Base-by-base conservation (phyloP, 164 flowering plant species). In the Kalanchoe fedtschenkoi region DNA sequence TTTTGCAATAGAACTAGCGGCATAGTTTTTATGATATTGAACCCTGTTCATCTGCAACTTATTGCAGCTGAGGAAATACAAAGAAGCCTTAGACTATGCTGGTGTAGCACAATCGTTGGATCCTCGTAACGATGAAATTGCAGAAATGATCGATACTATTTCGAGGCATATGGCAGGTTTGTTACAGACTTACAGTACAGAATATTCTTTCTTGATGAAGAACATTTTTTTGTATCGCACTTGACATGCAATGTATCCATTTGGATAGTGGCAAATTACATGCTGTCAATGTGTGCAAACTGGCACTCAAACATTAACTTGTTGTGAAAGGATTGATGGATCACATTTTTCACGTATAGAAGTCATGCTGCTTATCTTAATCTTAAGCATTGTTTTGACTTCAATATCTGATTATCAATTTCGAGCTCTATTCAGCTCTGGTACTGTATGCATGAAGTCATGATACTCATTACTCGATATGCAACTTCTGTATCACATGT, bases 21-120 rank as follows among this genome's bases (percentile, higher is more conserved):
- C 38, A 57, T 57, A 30, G 17, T 58, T 37, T 15, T 58, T 58
- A 33, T 8, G 11, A 58, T 22, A 4, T 34, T 58, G 28, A 11
- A 34, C 34, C 9, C 26, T 58, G 28, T 16, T 33, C 38, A 8
- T 39, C 15, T 28, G 65, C 62, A 16, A 47, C 55, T 59, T n/a
- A 58, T 19, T 74, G 78, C 83, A 93, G 99, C 65, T 88, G 73
- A 83, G 81, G 6, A 88, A 79, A 72, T 81, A 71, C 72, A 82
- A 79, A 74, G 95, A 88, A 76, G 99, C 97, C 57, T 68, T 88
- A 34, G 96, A 88, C 1, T 90, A 76, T 80, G 95, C 91, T 26
- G 21, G 71, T 65, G 89, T 77, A 19, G 92, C 96, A 44, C 91
- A 85, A 60, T 62, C 37, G 67, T 54, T 83, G 72, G 81, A 79